These are phyloP conservation scores for Pleoardoris graminearum DNA, from an alignment of 2,329 filamentous ascomycete species.

Conservation along the genomic window DNA sequence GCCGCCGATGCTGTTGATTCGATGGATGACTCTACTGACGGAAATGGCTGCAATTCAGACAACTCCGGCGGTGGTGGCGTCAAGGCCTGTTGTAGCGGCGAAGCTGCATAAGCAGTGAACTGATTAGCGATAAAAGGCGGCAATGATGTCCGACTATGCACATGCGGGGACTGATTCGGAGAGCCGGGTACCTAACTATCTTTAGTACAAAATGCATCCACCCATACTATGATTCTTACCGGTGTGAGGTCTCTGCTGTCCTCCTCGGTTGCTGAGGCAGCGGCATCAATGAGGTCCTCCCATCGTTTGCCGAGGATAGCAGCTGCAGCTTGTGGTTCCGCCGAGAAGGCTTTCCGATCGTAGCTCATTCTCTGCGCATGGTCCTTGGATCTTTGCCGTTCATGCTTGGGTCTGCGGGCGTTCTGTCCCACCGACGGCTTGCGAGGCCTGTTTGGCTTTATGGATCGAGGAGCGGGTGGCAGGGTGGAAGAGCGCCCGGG, in stretches of 20 bases:
- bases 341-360: slow-evolving; percentile 80
- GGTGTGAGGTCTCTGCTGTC: slow-evolving; percentile 86
- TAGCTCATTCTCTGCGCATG: slow-evolving; percentile 72
- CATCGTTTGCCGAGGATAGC: slow-evolving; percentile 81
- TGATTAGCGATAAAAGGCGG: slow-evolving; percentile 58
- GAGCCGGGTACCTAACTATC: slow-evolving; percentile 50
- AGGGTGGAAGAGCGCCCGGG: slow-evolving; percentile 86
- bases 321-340: slow-evolving; percentile 76
- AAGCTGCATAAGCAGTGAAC: slow-evolving; percentile 77
- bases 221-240: slow-evolving; percentile 58
- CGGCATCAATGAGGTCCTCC: slow-evolving; percentile 95
- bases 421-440: slow-evolving; percentile 87
- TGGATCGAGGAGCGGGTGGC: slow-evolving; percentile 75
- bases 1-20: slow-evolving; percentile 71
- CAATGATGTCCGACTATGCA: slow-evolving; percentile 62
- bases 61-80: slow-evolving; percentile 69
- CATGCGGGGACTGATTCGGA: slow-evolving; percentile 57
- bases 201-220: slow-evolving; percentile 23
- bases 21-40: slow-evolving; percentile 82
- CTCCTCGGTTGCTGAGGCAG: slow-evolving; percentile 89
- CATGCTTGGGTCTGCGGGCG: slow-evolving; percentile 74
- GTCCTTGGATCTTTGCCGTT: slow-evolving; percentile 77
- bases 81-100: slow-evolving; percentile 84
- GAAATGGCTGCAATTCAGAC: slow-evolving; percentile 69
- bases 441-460: slow-evolving; percentile 72